Base-by-base conservation (phyloP, 768 basidiomycete genomes). In the Crassisporium funariophilum region DNA sequence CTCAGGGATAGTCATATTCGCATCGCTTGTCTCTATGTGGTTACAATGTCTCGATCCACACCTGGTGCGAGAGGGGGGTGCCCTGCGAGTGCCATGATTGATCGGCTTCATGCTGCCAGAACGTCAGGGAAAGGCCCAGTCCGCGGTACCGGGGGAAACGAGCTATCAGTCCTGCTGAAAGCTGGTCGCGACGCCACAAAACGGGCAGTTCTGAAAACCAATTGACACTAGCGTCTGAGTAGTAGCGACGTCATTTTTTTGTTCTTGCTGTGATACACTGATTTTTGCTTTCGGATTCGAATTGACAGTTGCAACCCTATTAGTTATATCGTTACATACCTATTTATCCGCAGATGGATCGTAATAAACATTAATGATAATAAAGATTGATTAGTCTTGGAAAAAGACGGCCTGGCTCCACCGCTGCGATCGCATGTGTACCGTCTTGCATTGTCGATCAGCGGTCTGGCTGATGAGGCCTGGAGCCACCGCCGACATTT, bases 101-200 rank as follows among this genome's bases (percentile, higher is more conserved):
- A 67, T 44, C 68, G 71, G 46, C 66, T 79, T 49, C 70, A 77
- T 42, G 66, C 63, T 31, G 67, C 66, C 37, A 70, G 70, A 24
- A 63, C 56, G 13, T 65, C 68, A 35, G 69, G 70, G 53, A 54
- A 74, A 39, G 79, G 79, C 0, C 82, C 78, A 16, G 77, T 82
- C 12, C 79, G 83, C 31, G 95, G 95, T 2, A 98, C 95, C 1
- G 95, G 95, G 22, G 95, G 95, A 2, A 97, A 86, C 51, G 83
- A 86, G 29, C 71, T 98, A 16, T 81, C 91, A 10, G 66, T 79
- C 9, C 80, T 97, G 37, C 74, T 99, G 48, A 98, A 97, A 68
- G 83, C 88, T 15, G 91, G 90, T 10, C 79, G 95, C 47, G 95
- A 97, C 56, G 89, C 93, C 22, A 98, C 95, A 5, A 60, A 69